Evolutionary conservation across 148 eudicot genomes (phyloP).

Genomic region (Diospyros lotus): DNA sequence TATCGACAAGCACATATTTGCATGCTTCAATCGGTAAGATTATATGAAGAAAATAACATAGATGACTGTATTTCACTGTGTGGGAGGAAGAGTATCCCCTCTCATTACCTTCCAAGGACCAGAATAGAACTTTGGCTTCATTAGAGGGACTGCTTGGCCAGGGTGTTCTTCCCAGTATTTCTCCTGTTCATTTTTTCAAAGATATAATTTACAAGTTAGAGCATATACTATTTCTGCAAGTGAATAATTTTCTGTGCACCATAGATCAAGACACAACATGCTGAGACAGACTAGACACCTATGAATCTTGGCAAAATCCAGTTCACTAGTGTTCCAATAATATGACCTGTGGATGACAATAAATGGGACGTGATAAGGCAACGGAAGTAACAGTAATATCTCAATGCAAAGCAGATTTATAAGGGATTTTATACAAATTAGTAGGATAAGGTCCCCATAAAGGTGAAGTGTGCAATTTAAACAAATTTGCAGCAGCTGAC

Average conservation of each 20-base stretch:
- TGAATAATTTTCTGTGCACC: too few species aligned
- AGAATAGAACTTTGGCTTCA: constrained; percentile 77
- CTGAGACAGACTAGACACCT: too few species aligned
- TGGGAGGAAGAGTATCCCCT: constrained; percentile 50
- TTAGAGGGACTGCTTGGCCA: constrained; percentile 68
- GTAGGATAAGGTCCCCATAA: too few species aligned
- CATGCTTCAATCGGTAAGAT: too few species aligned
- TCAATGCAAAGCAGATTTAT: too few species aligned
- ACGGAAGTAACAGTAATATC: background rate
- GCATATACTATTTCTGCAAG: too few species aligned
- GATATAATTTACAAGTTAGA: too few species aligned
- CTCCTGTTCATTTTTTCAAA: constrained; percentile 6
- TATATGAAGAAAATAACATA: background rate
- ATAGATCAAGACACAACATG: background rate
- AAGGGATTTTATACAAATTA: too few species aligned
- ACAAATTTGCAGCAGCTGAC: background rate
- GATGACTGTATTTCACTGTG: constrained; percentile 2
- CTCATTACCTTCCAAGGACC: constrained; percentile 86
- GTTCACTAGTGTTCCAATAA: too few species aligned
- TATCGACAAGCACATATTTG: too few species aligned
- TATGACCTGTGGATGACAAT: too few species aligned
- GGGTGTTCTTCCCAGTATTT: constrained; percentile 95
- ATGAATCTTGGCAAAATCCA: too few species aligned
- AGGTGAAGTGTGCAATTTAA: background rate
- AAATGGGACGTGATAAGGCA: background rate